Base-by-base conservation (phyloP, 2,329 filamentous ascomycete genomes). In the Diaporthe vaccinii region DNA sequence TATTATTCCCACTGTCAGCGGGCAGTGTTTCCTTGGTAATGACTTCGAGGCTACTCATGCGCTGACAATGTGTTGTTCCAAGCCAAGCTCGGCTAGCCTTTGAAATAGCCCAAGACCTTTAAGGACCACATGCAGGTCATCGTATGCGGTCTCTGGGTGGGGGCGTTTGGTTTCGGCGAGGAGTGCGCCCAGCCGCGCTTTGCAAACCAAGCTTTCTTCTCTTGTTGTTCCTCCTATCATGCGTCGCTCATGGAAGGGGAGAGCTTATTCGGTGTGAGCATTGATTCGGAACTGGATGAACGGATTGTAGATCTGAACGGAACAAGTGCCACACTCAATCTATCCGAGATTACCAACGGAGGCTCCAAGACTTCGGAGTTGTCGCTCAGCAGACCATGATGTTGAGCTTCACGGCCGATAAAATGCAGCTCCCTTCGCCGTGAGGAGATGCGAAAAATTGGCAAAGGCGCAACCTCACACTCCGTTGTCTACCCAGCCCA, bases 271-370 rank as follows among this genome's bases (percentile, higher is more conserved):
- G 14, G 22, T 69, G 41, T 41, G 14, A 31, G 49, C 34, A 22
- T 69, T 28, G 9, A 20, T 28, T 41, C 9, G 15, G 31, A 41
- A 25, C 8, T 55, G 49, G 46, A 55, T 39, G 34, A 55, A n/a
- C 22, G n/a, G 62, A 22, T 28, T 55, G 34, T 20, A 41, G 49
- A 69, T 55, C 49, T 69, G 65, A 22, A 20, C n/a, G 4, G 49
- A 9, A 28, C 31, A 10, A 22, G 14, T 41, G 9, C 34, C 34
- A 55, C 65, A 55, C 65, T 41, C 65, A 69, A 69, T 69, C 49
- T 69, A 69, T 69, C 49, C 14, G 65, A 69, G n/a, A 69, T 69
- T 55, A 41, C 31, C 44, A 55, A 41, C 49, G 65, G 65, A 69
- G 34, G 46, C 49, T 69, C 65, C 65, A 69, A 69, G 65, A 69